Evolutionary conservation across 225 moss, liverwort and hornwort species (phyloP).

Genomic region (Rhytidiadelphus loreus): DNA sequence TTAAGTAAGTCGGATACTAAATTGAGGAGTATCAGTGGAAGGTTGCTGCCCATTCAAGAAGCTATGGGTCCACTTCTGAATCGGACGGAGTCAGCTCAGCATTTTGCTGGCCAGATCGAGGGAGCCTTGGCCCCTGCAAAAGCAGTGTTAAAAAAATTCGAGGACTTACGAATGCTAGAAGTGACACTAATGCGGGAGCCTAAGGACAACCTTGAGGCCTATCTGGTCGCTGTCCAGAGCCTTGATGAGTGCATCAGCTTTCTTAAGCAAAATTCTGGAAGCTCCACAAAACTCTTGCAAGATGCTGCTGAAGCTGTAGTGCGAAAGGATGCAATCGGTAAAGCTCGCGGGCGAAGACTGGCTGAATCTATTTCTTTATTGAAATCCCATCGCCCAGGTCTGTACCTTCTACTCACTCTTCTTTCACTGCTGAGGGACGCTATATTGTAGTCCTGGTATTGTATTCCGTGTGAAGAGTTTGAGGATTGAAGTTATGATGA

Average conservation of each 20-base stretch:
- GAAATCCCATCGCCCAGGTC: constrained; percentile 30
- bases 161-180: constrained; percentile 53
- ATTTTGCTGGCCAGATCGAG: constrained; percentile 46
- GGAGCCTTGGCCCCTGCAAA: constrained; percentile 49
- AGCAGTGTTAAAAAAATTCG: constrained; percentile 52
- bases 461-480: neutral
- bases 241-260: constrained; percentile 48
- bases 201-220: constrained; percentile 39
- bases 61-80: constrained; percentile 60
- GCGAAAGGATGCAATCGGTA: constrained; percentile 33
- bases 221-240: constrained; percentile 44
- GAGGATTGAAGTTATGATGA: neutral
- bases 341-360: constrained; percentile 43
- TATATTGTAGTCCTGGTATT: neutral
- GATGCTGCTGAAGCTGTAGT: constrained; percentile 57
- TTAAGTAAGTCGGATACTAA: constrained; percentile 23
- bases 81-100: constrained; percentile 33
- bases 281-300: constrained; percentile 37
- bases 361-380: constrained; percentile 33
- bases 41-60: constrained; percentile 54
- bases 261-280: constrained; percentile 34
- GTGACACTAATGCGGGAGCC: constrained; percentile 60
- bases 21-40: constrained; percentile 17
- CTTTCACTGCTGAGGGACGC: neutral
- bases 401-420: neutral